Evolutionary conservation across 129 eudicot species (phyloP).

Genomic region (Artemisia argyi): DNA sequence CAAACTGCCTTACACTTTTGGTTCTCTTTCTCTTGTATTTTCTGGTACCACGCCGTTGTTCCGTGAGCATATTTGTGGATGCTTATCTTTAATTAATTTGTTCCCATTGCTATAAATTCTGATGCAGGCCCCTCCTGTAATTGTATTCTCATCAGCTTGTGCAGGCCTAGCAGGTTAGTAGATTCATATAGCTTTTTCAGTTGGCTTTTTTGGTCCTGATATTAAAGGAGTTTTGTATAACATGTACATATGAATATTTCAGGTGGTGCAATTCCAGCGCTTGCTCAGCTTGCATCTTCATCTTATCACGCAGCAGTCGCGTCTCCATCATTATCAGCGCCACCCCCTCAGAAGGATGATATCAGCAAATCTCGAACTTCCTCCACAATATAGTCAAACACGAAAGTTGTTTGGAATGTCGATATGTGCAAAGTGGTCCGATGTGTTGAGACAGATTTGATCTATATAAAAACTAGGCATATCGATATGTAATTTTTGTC

Average conservation of each 20-base stretch:
- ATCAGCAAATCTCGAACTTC: conserved; percentile 55
- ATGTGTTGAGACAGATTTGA: too few relatives aligned
- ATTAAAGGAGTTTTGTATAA: too few relatives aligned
- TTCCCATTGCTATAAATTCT: conserved; percentile 3
- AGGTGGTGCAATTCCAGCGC: conserved; percentile 93
- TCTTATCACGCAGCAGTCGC: conserved; percentile 73
- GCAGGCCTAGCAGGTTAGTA: conserved; percentile 82
- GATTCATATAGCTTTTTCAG: conserved; percentile 4
- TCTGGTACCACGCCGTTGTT: conserved; percentile 6
- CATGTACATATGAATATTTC: conserved; percentile 16
- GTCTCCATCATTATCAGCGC: conserved; percentile 52
- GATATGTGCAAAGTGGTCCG: too few relatives aligned
- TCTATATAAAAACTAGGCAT: too few relatives aligned
- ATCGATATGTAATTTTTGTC: too few relatives aligned
- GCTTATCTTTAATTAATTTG: conserved; percentile 17
- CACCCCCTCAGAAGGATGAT: conserved; percentile 56
- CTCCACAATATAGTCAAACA: conserved; percentile 39
- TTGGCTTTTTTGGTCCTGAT: not conserved
- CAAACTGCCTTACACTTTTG: not conserved
- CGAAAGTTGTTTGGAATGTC: too few relatives aligned
- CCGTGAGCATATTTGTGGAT: conserved; percentile 3
- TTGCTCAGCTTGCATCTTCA: conserved; percentile 90
- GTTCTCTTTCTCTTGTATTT: not conserved
- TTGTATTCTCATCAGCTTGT: conserved; percentile 88
- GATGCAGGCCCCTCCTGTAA: conserved; percentile 91